phyloP scores from a whole-genome alignment of 768 basidiomycete genomes.

The Lactarius tabidus region DNA sequence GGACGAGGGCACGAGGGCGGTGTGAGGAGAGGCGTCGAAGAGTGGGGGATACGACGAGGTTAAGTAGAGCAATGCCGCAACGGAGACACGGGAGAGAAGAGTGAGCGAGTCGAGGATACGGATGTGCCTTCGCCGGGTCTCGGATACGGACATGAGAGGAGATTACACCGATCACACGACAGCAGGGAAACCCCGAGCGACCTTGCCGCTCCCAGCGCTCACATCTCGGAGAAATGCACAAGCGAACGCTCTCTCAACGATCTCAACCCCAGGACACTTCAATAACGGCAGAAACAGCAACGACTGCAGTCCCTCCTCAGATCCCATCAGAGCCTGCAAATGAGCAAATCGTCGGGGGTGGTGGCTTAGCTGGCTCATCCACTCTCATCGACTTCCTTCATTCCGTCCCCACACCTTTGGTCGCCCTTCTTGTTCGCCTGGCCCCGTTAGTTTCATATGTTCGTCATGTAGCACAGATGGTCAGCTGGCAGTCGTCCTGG shows the following conservation, averaged over 20 bases:
- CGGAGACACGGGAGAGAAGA: constrained; percentile 13
- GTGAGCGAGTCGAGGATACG: constrained; percentile 19
- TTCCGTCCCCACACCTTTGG: constrained; percentile 58
- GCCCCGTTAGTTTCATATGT: constrained; percentile 47
- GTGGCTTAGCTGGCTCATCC: constrained; percentile 20
- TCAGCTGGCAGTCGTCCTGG: constrained; percentile 55
- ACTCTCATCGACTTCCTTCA: constrained; percentile 47
- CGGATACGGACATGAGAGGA: background rate
- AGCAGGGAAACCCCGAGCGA: background rate
- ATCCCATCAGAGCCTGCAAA: background rate
- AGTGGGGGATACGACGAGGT: constrained; percentile 16
- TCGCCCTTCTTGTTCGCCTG: constrained; percentile 56
- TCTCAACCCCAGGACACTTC: constrained; percentile 13
- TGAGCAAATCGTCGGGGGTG: background rate
- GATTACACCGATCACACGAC: background rate
- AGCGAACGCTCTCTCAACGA: constrained; percentile 9
- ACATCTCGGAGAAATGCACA: background rate
- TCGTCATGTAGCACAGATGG: constrained; percentile 43
- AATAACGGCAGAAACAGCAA: background rate
- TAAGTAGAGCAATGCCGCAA: constrained; percentile 11
- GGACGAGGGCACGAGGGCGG: constrained; percentile 1
- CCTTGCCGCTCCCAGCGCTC: background rate
- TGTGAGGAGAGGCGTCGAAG: constrained; percentile 23
- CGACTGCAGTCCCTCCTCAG: background rate
- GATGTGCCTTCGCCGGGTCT: constrained; percentile 3